Base-by-base conservation (phyloP, 1,284 basidiomycete genomes). In the Malassezia equina region DNA sequence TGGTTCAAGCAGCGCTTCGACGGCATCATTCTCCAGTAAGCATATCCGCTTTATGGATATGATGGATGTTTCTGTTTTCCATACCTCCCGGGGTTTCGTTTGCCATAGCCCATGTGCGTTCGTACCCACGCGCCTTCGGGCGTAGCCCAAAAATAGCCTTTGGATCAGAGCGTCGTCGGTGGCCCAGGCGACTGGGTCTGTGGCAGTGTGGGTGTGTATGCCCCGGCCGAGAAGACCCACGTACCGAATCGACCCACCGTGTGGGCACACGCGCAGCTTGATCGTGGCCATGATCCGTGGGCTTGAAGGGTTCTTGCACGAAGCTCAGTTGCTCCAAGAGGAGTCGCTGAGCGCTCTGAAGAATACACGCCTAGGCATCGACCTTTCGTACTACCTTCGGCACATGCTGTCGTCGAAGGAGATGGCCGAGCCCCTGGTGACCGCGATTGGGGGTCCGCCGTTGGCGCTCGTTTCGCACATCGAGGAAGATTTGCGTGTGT, bases 301-400 rank as follows among this genome's bases (percentile, higher is more conserved):
- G 21, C 55, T 57, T 8, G 55, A 57, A 29, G 49, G 44, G 19
- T 52, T 51, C 24, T 25, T 57, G 19, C 55, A 52, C 19, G 55
- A 52, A 28, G 46, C 42, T 13, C 34, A 52, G 43, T 40, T 57
- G 33, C 44, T 52, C 12, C 49, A 52, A 19, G 47, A 47, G 8
- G 49, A 34, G 19, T 34, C 34, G 24, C 81, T 99, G 51, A 83
- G 82, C 57, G 83, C 86, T 6, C 81, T 99, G 51, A 82, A 86
- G 44, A 89, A 94, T 75, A 89, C 91, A 50, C 86, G 94, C 49
- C 84, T 99, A 25, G 93, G 93, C 45, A 96, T 99, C 74, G 94
- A 99, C 80, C 88, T 90, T 7, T 84, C 87, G 13, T 84, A 86
- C 77, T 98, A 96, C 77, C 81, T 98, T 43, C 81, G 84, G 50